phyloP scores from a whole-genome alignment of 495 filamentous ascomycete species.

The Neurospora sp. region DNA sequence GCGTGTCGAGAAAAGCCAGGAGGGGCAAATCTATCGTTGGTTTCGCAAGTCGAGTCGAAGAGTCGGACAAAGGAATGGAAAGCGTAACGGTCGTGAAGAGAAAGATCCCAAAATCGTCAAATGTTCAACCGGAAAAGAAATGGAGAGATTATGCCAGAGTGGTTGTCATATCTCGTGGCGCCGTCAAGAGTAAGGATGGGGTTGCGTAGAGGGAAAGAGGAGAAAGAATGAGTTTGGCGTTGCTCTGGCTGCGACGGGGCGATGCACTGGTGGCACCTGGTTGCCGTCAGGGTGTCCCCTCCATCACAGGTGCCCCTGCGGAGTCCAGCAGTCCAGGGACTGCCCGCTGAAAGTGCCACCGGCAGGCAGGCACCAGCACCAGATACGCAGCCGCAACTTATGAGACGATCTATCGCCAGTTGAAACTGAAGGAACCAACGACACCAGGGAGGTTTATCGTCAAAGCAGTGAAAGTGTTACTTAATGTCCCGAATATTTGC shows the following conservation, averaged over 20 bases:
- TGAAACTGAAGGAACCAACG: not conserved
- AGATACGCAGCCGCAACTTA: not conserved
- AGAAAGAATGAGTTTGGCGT: not conserved
- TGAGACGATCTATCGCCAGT: not conserved
- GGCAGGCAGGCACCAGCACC: not conserved
- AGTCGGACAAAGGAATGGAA: slow-evolving; percentile 8
- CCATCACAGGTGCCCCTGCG: not conserved
- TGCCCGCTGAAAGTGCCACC: not conserved
- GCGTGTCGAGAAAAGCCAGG: not conserved
- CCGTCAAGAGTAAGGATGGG: not conserved
- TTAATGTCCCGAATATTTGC: not conserved
- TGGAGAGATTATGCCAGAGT: slow-evolving; percentile 5
- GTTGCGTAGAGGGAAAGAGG: not conserved
- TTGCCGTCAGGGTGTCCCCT: not conserved
- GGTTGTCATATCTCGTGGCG: slow-evolving; percentile 3
- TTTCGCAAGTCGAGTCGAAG: not conserved
- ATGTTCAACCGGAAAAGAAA: not conserved
- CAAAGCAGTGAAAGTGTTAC: not conserved
- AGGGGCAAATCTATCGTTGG: not conserved
- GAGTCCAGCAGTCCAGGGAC: not conserved
- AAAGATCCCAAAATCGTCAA: slow-evolving; percentile 8
- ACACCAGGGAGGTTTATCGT: not conserved
- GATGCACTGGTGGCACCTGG: not conserved
- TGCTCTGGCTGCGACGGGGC: not conserved
- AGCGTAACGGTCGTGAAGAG: slow-evolving; percentile 19